Percentiles rank a stretch among this genome's conserved stretches.
phyloP scores from a whole-genome alignment of 2,329 filamentous ascomycete species.

The Xylaria sp. region DNA sequence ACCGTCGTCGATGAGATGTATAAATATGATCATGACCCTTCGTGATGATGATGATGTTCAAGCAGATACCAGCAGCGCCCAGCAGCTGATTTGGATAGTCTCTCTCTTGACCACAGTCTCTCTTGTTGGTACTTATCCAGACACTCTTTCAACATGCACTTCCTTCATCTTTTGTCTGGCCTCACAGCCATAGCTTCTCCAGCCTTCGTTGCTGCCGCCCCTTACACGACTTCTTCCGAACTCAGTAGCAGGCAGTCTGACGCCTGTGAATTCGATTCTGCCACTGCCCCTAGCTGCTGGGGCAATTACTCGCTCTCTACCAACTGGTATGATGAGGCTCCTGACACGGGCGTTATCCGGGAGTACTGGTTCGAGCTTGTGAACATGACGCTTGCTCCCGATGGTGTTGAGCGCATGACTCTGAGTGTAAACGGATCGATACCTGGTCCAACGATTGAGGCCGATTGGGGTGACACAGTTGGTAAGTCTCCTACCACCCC shows the following conservation, averaged over 20 bases:
- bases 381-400: constrained; percentile 55
- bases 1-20: constrained; percentile 24
- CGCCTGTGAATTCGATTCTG: constrained; percentile 43
- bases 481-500: constrained; percentile 21
- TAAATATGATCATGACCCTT: constrained; percentile 26
- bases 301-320: constrained; percentile 61
- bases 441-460: constrained; percentile 67
- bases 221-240: constrained; percentile 22
- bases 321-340: constrained; percentile 55
- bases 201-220: constrained; percentile 39
- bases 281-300: constrained; percentile 53
- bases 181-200: constrained; percentile 36
- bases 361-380: constrained; percentile 60
- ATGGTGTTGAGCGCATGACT: constrained; percentile 55
- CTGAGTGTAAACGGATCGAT: constrained; percentile 66
- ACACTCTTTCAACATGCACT: constrained; percentile 39
- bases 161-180: constrained; percentile 33
- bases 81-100: constrained; percentile 27
- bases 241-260: constrained; percentile 33
- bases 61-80: constrained; percentile 29
- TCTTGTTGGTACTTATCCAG: constrained; percentile 10
- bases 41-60: constrained; percentile 10
- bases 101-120: constrained; percentile 24
- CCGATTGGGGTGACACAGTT: constrained; percentile 57
- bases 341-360: constrained; percentile 60